A percentile compares a stretch with the other conserved stretches of the same genome.
These are phyloP conservation scores for Pseudognaphalium luteoalbum DNA, from an alignment of 129 eudicot species.

Conservation along the genomic window DNA sequence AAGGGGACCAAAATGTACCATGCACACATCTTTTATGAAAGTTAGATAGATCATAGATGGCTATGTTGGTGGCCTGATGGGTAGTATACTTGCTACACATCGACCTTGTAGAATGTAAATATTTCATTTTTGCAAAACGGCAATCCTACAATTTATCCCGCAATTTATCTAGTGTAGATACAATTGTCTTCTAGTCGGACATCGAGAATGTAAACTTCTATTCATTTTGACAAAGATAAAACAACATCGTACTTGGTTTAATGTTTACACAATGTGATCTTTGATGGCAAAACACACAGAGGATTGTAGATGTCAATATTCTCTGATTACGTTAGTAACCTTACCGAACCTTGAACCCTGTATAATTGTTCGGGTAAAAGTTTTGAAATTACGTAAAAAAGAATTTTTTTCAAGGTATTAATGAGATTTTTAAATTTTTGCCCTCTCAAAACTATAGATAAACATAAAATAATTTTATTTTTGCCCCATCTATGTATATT, in stretches of 20 bases:
- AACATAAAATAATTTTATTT: too few species aligned
- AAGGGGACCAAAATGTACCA: background rate
- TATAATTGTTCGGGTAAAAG: too few species aligned
- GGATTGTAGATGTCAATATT: too few species aligned
- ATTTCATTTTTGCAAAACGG: background rate
- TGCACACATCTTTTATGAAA: background rate
- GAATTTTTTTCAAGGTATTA: too few species aligned
- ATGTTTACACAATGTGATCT: background rate
- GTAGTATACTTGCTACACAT: background rate
- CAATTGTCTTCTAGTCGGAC: background rate
- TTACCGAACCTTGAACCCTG: background rate
- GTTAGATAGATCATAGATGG: background rate
- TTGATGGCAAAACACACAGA: too few species aligned
- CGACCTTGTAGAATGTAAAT: background rate
- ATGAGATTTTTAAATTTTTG: too few species aligned
- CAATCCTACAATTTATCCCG: background rate
- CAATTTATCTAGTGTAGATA: background rate
- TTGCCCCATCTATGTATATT: too few species aligned
- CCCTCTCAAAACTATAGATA: too few species aligned
- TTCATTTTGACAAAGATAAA: too few species aligned
- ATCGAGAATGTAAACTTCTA: background rate
- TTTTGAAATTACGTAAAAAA: too few species aligned
- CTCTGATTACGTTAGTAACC: background rate
- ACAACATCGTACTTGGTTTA: background rate
- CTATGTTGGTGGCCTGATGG: background rate